Conservation (phyloP, 441 rosid species). For the Populus hybrid region DNA sequence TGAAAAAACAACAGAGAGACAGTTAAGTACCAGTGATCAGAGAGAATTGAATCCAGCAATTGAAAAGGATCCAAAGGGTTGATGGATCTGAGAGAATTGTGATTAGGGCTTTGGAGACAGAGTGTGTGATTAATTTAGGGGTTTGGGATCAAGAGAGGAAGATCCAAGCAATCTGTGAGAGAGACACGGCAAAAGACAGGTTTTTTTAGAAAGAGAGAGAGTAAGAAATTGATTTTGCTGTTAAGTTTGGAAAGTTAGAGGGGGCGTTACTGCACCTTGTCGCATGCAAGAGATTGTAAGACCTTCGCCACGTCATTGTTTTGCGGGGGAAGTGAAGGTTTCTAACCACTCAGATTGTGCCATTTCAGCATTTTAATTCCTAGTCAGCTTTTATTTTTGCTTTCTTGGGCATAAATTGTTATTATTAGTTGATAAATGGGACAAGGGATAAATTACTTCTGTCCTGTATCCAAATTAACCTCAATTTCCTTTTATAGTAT, state of each 20-base stretch:
- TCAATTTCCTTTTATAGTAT: neutral
- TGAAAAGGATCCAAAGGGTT: neutral
- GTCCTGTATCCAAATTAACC: neutral
- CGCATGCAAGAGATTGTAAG: too few species aligned
- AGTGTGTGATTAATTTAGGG: neutral
- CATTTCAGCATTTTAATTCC: slow-evolving; percentile 12
- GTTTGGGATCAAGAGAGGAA: slow-evolving; percentile 8
- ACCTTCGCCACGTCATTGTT: neutral
- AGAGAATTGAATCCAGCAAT: slow-evolving; percentile 12
- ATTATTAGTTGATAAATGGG: neutral
- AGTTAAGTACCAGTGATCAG: slow-evolving; percentile 10
- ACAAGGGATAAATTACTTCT: neutral
- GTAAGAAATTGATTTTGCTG: neutral
- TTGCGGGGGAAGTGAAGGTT: neutral
- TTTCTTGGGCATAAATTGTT: too few species aligned
- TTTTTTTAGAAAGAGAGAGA: neutral
- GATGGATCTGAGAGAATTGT: neutral
- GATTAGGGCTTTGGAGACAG: neutral
- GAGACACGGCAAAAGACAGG: neutral
- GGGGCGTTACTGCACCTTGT: too few species aligned
- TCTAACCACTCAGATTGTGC: slow-evolving; percentile 17
- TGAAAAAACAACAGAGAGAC: neutral
- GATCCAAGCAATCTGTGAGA: neutral
- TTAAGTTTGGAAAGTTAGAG: too few species aligned
- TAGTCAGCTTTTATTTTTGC: neutral